Percentiles rank a stretch among this genome's conserved stretches.
Evolutionary conservation across 306 rosid genomes (phyloP).

Genomic region (Spatholobus suberectus): DNA sequence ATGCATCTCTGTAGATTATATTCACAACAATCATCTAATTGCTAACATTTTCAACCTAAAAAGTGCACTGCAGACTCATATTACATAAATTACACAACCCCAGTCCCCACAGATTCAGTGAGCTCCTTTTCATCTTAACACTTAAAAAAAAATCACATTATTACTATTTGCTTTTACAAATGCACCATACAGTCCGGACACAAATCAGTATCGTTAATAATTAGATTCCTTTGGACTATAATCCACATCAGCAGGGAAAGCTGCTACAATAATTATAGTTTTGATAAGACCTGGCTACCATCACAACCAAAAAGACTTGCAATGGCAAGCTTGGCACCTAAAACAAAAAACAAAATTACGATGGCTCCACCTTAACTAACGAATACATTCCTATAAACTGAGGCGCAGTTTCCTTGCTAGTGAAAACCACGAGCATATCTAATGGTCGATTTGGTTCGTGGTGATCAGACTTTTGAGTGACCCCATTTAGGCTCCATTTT

Average conservation of each 20-base stretch:
- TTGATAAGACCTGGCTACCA: constrained; percentile 29
- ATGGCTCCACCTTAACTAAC: constrained; percentile 60
- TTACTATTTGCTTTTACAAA: neutral
- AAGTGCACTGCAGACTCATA: no score
- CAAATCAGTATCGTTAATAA: neutral
- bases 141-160: no score
- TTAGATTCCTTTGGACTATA: constrained; percentile 35
- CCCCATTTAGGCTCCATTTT: no score
- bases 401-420: constrained; percentile 23
- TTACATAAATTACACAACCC: no score
- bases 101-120: no score
- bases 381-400: neutral
- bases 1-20: neutral
- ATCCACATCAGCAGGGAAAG: neutral
- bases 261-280: constrained; percentile 30
- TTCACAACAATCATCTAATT: no score
- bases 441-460: no score
- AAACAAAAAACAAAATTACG: constrained; percentile 48
- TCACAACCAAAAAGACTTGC: constrained; percentile 39
- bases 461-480: no score
- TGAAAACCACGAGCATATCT: neutral
- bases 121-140: no score
- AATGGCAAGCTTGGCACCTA: constrained; percentile 43
- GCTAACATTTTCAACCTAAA: no score
- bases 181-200: neutral